A percentile compares a stretch with the other conserved stretches of the same genome.
These are phyloP conservation scores for Cryphonectria naterciae DNA, from an alignment of 2,329 filamentous ascomycete genomes.

Conservation along the genomic window DNA sequence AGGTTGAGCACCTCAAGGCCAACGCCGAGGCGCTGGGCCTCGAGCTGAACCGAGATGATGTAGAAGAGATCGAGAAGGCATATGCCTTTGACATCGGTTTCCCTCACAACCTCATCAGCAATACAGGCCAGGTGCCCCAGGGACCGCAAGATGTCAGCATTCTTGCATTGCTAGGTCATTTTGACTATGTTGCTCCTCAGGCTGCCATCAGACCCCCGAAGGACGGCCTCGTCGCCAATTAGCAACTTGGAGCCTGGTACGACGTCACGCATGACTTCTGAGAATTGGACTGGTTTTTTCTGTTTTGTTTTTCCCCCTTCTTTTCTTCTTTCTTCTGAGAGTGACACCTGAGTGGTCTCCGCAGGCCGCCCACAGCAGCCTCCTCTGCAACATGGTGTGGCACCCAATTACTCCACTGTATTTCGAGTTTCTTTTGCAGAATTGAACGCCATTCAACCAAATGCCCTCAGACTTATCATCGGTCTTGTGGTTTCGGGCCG, in stretches of 20 bases:
- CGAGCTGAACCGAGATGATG: slow-evolving; percentile 62
- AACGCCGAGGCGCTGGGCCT: slow-evolving; percentile 72
- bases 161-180: slow-evolving; percentile 50
- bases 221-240: too few relatives aligned
- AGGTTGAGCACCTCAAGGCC: slow-evolving; percentile 68
- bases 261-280: neutral
- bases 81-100: slow-evolving; percentile 69
- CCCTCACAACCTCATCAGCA: slow-evolving; percentile 61
- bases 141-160: slow-evolving; percentile 49
- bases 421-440: neutral
- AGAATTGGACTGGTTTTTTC: neutral
- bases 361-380: neutral
- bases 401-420: neutral
- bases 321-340: neutral
- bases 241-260: neutral
- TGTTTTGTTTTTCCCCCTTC: neutral
- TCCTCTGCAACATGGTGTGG: neutral
- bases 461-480: neutral
- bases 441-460: neutral
- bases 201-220: slow-evolving; percentile 24
- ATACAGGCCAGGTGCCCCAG: slow-evolving; percentile 43
- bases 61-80: slow-evolving; percentile 67
- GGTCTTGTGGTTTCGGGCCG: neutral
- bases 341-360: neutral
- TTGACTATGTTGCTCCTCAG: slow-evolving; percentile 53